Evolutionary conservation across 2,329 filamentous ascomycete genomes (phyloP).

Genomic region (Pestalotiopsis sp.): DNA sequence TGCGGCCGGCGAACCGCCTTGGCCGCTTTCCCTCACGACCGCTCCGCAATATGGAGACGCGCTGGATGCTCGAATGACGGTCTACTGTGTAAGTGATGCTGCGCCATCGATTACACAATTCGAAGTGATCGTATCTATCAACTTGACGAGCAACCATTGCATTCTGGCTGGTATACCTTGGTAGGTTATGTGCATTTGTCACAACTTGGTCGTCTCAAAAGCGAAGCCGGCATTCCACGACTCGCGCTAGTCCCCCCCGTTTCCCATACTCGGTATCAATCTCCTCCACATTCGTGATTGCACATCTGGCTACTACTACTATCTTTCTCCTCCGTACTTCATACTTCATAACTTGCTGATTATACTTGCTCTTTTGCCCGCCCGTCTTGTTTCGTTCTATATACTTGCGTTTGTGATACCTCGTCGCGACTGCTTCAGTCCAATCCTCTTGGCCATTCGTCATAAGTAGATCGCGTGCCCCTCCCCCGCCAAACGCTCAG

Average conservation of each 20-base stretch:
- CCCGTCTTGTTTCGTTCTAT: background rate
- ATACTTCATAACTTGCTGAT: background rate
- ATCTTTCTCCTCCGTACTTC: background rate
- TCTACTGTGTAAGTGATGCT: background rate
- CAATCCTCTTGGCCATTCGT: background rate
- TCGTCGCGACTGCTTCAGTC: background rate
- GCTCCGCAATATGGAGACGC: background rate
- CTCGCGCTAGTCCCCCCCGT: slow-evolving; percentile 4
- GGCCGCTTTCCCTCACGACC: background rate
- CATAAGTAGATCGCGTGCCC: background rate
- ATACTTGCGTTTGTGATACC: background rate
- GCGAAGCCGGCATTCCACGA: slow-evolving; percentile 6
- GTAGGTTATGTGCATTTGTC: background rate
- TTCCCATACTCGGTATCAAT: background rate
- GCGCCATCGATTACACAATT: background rate
- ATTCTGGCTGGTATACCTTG: too few relatives aligned
- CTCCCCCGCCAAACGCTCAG: background rate
- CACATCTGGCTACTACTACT: background rate
- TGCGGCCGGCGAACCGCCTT: background rate
- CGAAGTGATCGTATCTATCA: background rate
- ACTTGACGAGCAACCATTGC: too few relatives aligned
- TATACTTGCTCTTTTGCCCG: background rate
- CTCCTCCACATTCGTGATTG: background rate
- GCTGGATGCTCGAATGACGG: too few relatives aligned
- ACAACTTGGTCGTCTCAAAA: background rate